A percentile compares a stretch with the other conserved stretches of the same genome.
Evolutionary conservation across 768 basidiomycete genomes (phyloP).

Genomic region (Boletus huronensis): DNA sequence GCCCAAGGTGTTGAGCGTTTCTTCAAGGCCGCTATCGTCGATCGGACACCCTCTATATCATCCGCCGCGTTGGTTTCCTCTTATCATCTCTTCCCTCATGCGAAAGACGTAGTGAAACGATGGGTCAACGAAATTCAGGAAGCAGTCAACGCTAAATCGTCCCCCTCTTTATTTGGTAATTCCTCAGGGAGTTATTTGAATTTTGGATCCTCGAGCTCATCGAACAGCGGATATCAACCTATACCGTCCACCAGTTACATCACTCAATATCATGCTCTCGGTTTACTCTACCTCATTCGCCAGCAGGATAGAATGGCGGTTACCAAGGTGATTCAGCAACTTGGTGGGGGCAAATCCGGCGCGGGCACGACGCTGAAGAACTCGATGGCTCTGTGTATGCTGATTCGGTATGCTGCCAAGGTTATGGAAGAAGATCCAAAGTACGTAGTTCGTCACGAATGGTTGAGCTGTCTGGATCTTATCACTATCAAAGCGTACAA

Average conservation of each 20-base stretch:
- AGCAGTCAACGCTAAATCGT: conserved; percentile 86
- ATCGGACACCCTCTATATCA: conserved; percentile 91
- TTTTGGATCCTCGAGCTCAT: conserved; percentile 55
- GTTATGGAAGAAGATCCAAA: conserved; percentile 99
- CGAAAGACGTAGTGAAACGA: conserved; percentile 94
- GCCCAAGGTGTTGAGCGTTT: conserved; percentile 97
- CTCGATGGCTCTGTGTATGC: conserved; percentile 96
- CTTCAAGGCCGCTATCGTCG: conserved; percentile 99
- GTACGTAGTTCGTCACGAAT: conserved; percentile 46
- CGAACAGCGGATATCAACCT: conserved; percentile 65
- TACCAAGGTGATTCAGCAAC: conserved; percentile 98
- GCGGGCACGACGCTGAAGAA: conserved; percentile 85
- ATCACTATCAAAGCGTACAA: conserved; percentile 58
- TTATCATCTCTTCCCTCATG: conserved; percentile 91
- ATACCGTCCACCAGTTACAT: conserved; percentile 88
- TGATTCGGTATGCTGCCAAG: conserved; percentile 97
- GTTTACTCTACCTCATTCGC: conserved; percentile 88
- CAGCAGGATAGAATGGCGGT: conserved; percentile 99
- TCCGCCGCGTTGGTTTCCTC: conserved; percentile 96
- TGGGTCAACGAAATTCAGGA: conserved; percentile 99
- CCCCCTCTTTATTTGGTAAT: conserved; percentile 61
- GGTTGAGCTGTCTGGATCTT: background rate
- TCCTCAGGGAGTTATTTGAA: conserved; percentile 65
- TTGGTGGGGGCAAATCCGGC: conserved; percentile 85
- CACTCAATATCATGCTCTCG: conserved; percentile 95